Conservation (phyloP, 805 yeast species). For the Komagataella kurtzmanii region DNA sequence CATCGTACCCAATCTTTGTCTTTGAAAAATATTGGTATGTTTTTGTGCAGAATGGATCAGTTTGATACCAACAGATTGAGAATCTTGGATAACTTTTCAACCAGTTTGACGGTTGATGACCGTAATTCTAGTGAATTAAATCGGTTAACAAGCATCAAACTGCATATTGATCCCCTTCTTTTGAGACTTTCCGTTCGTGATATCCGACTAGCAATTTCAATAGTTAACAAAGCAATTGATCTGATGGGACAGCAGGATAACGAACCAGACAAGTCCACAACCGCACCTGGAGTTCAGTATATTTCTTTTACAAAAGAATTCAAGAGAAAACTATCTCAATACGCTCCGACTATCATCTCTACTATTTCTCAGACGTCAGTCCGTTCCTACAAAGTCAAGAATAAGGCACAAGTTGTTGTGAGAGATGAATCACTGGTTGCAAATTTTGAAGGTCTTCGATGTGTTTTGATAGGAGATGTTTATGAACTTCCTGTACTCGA, state of each 20-base stretch:
- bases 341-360: conserved; percentile 56
- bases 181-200: conserved; percentile 79
- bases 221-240: conserved; percentile 59
- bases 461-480: conserved; percentile 80
- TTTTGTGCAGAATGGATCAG: conserved; percentile 61
- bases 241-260: conserved; percentile 18
- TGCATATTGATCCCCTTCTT: conserved; percentile 68
- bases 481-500: conserved; percentile 85
- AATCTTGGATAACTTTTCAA: conserved; percentile 79
- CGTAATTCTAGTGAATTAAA: conserved; percentile 49
- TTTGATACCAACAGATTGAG: conserved; percentile 51
- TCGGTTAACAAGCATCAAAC: conserved; percentile 48
- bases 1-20: conserved; percentile 56
- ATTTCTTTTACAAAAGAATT: conserved; percentile 47
- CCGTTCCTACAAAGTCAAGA: conserved; percentile 7
- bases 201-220: conserved; percentile 63
- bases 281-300: conserved; percentile 6
- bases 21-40: conserved; percentile 76
- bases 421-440: conserved; percentile 59
- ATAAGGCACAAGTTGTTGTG: conserved; percentile 27
- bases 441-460: conserved; percentile 59
- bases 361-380: conserved; percentile 25
- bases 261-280: conserved; percentile 2
- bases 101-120: conserved; percentile 60
- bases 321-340: conserved; percentile 42